Evolutionary conservation across 352 stramenopile genomes (phyloP).

Genomic region (Ochromonadaceae sp.): DNA sequence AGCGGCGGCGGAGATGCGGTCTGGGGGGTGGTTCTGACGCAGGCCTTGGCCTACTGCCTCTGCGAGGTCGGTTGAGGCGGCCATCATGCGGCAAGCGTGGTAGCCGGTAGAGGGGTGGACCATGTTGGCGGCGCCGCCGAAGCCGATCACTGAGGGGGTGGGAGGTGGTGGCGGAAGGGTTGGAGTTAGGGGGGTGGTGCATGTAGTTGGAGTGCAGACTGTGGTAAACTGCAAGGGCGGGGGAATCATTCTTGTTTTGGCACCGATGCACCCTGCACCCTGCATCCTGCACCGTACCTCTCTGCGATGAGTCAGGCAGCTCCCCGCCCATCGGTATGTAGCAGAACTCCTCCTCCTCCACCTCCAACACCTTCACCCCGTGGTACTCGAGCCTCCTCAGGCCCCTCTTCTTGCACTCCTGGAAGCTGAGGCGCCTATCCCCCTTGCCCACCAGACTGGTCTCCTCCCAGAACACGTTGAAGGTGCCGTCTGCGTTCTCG

Average conservation of each 20-base stretch:
- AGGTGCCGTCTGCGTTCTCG: constrained; percentile 38
- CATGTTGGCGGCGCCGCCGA: constrained; percentile 49
- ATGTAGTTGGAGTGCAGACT: neutral
- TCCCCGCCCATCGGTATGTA: constrained; percentile 59
- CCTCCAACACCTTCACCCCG: constrained; percentile 43
- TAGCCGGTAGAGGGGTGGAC: constrained; percentile 60
- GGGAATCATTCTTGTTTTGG: too few species aligned
- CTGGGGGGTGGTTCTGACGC: constrained; percentile 21
- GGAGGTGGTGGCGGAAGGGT: constrained; percentile 11
- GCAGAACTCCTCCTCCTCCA: constrained; percentile 60
- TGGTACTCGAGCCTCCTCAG: constrained; percentile 44
- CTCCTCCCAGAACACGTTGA: constrained; percentile 47
- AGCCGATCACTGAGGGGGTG: constrained; percentile 46
- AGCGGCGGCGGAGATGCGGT: constrained; percentile 35
- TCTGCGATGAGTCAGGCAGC: constrained; percentile 30
- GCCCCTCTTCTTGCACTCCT: constrained; percentile 56
- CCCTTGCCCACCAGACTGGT: constrained; percentile 41
- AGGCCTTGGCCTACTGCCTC: constrained; percentile 31
- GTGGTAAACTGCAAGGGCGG: neutral
- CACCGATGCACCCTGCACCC: too few species aligned
- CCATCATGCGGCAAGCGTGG: constrained; percentile 45
- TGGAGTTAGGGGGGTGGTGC: neutral
- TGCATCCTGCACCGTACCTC: too few species aligned
- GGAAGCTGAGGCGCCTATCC: constrained; percentile 35
- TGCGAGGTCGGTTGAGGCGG: constrained; percentile 40